Base-by-base conservation (phyloP, 2,329 filamentous ascomycete species). In the Graphilbum ipis-grandicollis region DNA sequence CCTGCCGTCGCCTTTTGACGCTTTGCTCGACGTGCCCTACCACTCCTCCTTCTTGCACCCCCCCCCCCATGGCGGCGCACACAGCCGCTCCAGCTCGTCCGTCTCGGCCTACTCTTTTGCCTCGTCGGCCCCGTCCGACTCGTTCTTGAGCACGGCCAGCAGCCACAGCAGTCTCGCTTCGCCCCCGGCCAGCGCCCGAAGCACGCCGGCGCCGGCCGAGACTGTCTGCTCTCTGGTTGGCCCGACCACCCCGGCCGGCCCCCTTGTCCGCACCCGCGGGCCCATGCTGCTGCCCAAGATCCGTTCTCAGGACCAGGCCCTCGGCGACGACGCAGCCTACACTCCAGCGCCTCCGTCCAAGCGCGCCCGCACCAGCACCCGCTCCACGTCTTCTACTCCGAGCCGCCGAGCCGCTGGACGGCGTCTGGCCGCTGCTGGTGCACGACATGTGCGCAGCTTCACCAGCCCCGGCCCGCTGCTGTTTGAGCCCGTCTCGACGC, bases 251-350 rank as follows among this genome's bases (percentile, higher is more conserved):
- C 80, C 81, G 29, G 59, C 66, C 30, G 61, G 66, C 44, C 79
- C 80, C 25, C 80, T 82, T 41, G 71, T 86, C 47, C 70, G 76
- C 42, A 78, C 83, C 43, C 78, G 85, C 58, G 82, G 83, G 36
- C 82, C 83, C 36, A 63, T 83, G 34, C 63, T 93, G 41, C 66
- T 93, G 23, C 84, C 84, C 50, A 90, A 85, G 66, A 86, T 92
- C 59, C 72, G 84, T 42, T 72, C 72, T 30, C 84, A 90, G 58
- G 84, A 93, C 58, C 79, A 88, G 57, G 67, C 77, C 43, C 70
- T 84, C 43, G 72, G 76, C 45, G 30, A 13, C 33, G 15, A n/a
- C 3, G 25, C 35, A 13, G 29, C n/a, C 29, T 7, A 5, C 6
- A 17, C 7, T 6, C 9, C 9, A n/a, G 14, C 28, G 9, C 52